These are phyloP conservation scores for Penicillium sp. DNA, from an alignment of 2,329 filamentous ascomycete species.

Conservation along the genomic window DNA sequence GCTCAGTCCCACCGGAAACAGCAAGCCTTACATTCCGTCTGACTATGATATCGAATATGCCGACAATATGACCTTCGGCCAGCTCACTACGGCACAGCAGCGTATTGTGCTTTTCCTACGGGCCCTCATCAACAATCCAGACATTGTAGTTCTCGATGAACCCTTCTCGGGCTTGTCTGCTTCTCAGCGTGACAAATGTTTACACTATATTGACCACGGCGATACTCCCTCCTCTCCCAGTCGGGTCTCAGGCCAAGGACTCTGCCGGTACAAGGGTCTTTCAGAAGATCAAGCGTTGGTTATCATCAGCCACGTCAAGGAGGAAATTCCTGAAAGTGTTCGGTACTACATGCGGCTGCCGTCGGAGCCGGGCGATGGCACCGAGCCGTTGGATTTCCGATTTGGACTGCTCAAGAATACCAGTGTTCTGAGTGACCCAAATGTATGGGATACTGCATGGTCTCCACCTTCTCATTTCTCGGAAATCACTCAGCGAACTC, in stretches of 20 bases:
- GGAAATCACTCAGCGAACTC: neutral
- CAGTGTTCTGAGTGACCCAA: conserved; percentile 21
- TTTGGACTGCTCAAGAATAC: conserved; percentile 27
- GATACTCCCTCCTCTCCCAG: conserved; percentile 43
- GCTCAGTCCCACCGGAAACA: neutral
- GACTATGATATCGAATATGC: conserved; percentile 61
- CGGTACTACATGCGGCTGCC: conserved; percentile 85
- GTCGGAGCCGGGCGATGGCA: conserved; percentile 23
- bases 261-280: conserved; percentile 54
- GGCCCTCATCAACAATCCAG: conserved; percentile 75
- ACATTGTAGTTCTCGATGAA: conserved; percentile 83
- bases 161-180: conserved; percentile 86
- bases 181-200: conserved; percentile 79
- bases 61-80: conserved; percentile 73
- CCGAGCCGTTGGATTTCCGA: conserved; percentile 32
- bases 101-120: conserved; percentile 82
- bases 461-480: conserved; percentile 10
- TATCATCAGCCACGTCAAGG: conserved; percentile 87
- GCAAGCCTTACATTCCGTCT: conserved; percentile 5
- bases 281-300: conserved; percentile 74
- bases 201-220: conserved; percentile 72
- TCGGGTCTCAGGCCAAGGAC: neutral
- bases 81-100: conserved; percentile 57
- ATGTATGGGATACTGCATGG: conserved; percentile 34
- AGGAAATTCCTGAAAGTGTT: conserved; percentile 84